phyloP scores from a whole-genome alignment of 2,329 filamentous ascomycete genomes.

The Cytospora piceicola region DNA sequence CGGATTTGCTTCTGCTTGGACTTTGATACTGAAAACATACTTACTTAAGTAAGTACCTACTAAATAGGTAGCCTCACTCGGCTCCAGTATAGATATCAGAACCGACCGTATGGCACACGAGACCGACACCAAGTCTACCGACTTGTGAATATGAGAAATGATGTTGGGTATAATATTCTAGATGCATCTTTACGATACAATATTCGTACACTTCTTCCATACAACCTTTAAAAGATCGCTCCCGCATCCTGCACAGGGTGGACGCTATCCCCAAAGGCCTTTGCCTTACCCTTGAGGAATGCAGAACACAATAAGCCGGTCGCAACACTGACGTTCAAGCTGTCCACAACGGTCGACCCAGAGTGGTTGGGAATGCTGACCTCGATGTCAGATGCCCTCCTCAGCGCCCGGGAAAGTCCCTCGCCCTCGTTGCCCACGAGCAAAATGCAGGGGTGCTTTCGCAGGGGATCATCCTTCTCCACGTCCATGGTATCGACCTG shows the following conservation, averaged over 20 bases:
- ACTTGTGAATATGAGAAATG: neutral
- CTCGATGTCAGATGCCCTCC: constrained; percentile 67
- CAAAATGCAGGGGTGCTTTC: constrained; percentile 70
- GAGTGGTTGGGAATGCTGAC: constrained; percentile 65
- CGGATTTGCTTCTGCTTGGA: too few relatives aligned
- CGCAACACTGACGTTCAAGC: constrained; percentile 91
- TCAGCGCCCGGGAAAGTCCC: constrained; percentile 69
- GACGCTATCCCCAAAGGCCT: constrained; percentile 28
- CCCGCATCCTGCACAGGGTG: constrained; percentile 17
- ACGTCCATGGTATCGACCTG: constrained; percentile 55
- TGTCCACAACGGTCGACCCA: constrained; percentile 70
- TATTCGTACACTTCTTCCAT: neutral
- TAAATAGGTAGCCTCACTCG: too few relatives aligned
- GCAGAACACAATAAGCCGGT: constrained; percentile 74
- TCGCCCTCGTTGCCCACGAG: constrained; percentile 83
- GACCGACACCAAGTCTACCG: neutral
- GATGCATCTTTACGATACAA: neutral
- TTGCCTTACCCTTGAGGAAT: constrained; percentile 57
- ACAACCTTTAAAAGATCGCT: constrained; percentile 16
- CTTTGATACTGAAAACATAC: too few relatives aligned
- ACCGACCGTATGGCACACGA: neutral
- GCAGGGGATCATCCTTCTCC: constrained; percentile 56
- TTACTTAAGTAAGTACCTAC: too few relatives aligned
- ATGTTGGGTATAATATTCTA: constrained; percentile 1
- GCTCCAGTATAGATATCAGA: too few relatives aligned